Evolutionary conservation across 441 rosid genomes (phyloP), one percentile per base, ranked within the genome.

Genomic region (Biscutella laevigata): DNA sequence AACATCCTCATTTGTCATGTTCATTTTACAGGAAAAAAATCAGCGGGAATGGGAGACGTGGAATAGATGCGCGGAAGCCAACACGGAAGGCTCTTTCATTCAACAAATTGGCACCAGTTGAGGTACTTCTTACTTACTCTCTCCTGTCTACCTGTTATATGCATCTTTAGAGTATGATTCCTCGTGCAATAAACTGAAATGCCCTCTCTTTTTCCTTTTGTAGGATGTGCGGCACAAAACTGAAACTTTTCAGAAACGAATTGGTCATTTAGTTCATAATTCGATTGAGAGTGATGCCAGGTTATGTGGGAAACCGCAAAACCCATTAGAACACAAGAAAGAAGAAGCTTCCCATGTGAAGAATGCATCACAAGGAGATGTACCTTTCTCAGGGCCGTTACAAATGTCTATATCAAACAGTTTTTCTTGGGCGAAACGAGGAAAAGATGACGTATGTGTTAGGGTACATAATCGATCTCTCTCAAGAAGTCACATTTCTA

Each of bases 381-480:
- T 83, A 59, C 96, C 90, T 55, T 83, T 79, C 67, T 84, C 96
- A 29, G 92, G 92, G 28, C 95, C 90, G 3, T 63, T 84, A 35
- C 92, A 82, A 71, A 83, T 90, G 58, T 78, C 98, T 46, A 58
- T 74, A 36, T 90, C 98, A 29, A 81, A 82, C 69, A 89, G 96
- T 67, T 90, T 90, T 76, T 86, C 88, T 32, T 87, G 98, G 98
- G 96, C 90, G 16, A 87, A 73, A 70, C 75, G 88, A 32, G 72
- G 61, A 62, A 90, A 61, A 28, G 88, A 81, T 53, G 81, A 79
- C 6, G 64, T 69, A 62, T 70, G 75, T 21, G 36, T 40, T 59
- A 75, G 74, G 64, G 72, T 83, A 37, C 82, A 81, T 62, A 61
- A 40, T 34, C 68, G 88, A 61, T 79, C 95, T 26, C 72, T 53